phyloP scores from a whole-genome alignment of 305 asterid genomes.

The Fraxinus paxiana region DNA sequence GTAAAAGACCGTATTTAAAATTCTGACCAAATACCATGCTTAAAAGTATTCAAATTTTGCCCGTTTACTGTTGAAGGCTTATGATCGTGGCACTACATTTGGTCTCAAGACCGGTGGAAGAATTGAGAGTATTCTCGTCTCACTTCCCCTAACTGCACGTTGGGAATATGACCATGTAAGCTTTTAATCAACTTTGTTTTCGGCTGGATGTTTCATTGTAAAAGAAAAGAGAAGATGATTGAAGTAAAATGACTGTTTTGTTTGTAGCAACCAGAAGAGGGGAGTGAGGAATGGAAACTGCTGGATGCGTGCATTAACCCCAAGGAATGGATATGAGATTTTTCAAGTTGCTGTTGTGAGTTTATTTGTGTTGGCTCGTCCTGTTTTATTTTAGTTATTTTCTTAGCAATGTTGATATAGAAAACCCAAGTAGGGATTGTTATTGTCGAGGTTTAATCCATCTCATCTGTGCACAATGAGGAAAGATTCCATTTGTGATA shows the following conservation, averaged over 20 bases:
- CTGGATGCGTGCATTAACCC: slow-evolving; percentile 20
- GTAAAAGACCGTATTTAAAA: slow-evolving; percentile 34
- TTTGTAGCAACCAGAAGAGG: slow-evolving; percentile 18
- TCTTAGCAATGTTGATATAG: neutral
- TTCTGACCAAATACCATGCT: slow-evolving; percentile 13
- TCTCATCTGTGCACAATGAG: neutral
- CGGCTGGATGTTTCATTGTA: neutral
- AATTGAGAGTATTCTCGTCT: slow-evolving; percentile 89
- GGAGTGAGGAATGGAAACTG: slow-evolving; percentile 18
- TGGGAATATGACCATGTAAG: slow-evolving; percentile 21
- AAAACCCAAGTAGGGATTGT: neutral
- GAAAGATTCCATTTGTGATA: slow-evolving; percentile 20
- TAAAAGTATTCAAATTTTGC: slow-evolving; percentile 19
- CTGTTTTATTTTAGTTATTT: neutral
- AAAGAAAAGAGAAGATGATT: neutral
- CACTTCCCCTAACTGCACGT: slow-evolving; percentile 20
- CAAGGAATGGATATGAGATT: slow-evolving; percentile 15
- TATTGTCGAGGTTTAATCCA: neutral
- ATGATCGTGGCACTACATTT: slow-evolving; percentile 98
- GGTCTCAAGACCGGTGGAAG: slow-evolving; percentile 99
- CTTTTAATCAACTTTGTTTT: neutral
- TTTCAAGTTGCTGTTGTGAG: neutral
- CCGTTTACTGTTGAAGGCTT: slow-evolving; percentile 47
- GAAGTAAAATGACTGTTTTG: neutral
- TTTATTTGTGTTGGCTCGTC: neutral